Evolutionary conservation across 805 yeast genomes (phyloP).

Genomic region (Maudiozyma barnettii): DNA sequence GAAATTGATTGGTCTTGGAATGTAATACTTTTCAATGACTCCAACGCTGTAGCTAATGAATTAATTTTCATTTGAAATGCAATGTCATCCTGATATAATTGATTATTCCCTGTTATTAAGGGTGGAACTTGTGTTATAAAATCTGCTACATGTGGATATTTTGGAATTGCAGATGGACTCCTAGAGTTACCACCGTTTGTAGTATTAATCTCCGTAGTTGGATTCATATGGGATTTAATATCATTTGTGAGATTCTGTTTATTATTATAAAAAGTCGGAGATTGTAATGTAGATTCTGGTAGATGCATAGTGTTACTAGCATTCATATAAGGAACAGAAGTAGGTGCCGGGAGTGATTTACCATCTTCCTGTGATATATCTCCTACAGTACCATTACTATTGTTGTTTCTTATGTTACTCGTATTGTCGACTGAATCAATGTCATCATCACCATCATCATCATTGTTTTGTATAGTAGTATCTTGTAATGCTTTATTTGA

Average conservation of each 20-base stretch:
- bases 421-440: not conserved
- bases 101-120: slow-evolving; percentile 1
- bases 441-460: not conserved
- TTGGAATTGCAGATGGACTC: not conserved
- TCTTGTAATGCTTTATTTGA: not conserved
- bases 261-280: not conserved
- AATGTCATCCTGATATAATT: slow-evolving; percentile 14
- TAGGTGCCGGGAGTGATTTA: not conserved
- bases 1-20: not conserved
- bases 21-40: slow-evolving; percentile 9
- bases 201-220: not conserved
- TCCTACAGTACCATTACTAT: not conserved
- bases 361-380: not conserved
- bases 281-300: not conserved
- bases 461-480: not conserved
- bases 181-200: not conserved
- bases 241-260: not conserved
- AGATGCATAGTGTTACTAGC: not conserved
- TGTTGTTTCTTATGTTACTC: not conserved
- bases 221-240: not conserved
- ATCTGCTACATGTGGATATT: not conserved
- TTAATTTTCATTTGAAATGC: slow-evolving; percentile 11
- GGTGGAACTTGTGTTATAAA: not conserved
- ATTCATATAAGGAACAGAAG: not conserved
- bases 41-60: slow-evolving; percentile 11